These are phyloP conservation scores for Salix brachista DNA, from an alignment of 345 rosid species.

Conservation along the genomic window DNA sequence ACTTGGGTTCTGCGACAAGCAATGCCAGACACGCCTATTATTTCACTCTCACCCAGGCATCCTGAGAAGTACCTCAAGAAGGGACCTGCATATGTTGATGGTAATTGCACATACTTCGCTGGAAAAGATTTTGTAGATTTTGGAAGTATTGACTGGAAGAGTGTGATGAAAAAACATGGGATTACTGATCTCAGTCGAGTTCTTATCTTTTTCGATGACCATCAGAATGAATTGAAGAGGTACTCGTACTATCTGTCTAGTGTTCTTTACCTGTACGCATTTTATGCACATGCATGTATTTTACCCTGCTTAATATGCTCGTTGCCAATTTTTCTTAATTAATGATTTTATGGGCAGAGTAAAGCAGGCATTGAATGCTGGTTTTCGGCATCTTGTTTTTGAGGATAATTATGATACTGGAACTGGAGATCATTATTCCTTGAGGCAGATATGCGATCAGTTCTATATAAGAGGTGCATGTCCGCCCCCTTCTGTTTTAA, in stretches of 20 bases:
- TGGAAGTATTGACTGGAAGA: conserved; percentile 82
- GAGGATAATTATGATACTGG: conserved; percentile 99
- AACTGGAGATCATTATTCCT: conserved; percentile 94
- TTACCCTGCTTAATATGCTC: neutral
- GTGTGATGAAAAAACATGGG: conserved; percentile 58
- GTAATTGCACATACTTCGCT: conserved; percentile 90
- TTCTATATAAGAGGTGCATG: conserved; percentile 65
- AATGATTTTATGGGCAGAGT: conserved; percentile 44
- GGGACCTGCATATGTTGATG: conserved; percentile 98
- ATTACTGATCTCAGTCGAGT: conserved; percentile 57
- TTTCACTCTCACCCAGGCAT: conserved; percentile 84
- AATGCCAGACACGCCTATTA: conserved; percentile 75
- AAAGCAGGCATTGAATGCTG: conserved; percentile 74
- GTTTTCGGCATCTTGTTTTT: conserved; percentile 85
- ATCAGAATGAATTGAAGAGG: conserved; percentile 97
- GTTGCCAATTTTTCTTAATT: conserved; percentile 13
- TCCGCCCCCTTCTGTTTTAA: neutral
- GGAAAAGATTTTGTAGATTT: conserved; percentile 97
- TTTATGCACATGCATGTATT: neutral
- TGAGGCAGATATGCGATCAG: conserved; percentile 97
- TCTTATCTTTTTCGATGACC: conserved; percentile 90
- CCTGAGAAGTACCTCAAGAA: conserved; percentile 86
- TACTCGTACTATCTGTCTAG: conserved; percentile 14
- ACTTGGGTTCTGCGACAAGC: conserved; percentile 99
- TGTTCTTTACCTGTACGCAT: neutral